A percentile compares a stretch with the other conserved stretches of the same genome.
These are phyloP conservation scores for Stachybotrys chlorohalonatus DNA, from an alignment of 2,329 filamentous ascomycete genomes.

Conservation along the genomic window DNA sequence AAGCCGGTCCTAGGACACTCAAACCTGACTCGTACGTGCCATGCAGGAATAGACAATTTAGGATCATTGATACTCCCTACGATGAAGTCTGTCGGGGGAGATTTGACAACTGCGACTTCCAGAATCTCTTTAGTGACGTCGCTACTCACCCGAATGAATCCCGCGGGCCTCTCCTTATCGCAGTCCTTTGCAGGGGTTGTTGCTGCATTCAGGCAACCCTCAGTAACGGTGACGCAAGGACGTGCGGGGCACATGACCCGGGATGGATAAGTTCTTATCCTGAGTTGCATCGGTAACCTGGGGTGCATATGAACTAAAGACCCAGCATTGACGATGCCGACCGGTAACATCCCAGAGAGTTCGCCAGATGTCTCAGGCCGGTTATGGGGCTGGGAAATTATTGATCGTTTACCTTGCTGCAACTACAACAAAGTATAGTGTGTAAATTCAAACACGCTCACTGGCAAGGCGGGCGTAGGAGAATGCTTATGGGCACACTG, in stretches of 20 bases:
- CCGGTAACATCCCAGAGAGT: not conserved
- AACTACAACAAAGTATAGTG: not conserved
- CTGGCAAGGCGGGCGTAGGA: not conserved
- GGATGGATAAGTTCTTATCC: not conserved
- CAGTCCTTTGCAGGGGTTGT: not conserved
- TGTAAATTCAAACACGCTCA: too few species aligned
- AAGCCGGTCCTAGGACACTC: too few species aligned
- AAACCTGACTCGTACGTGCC: too few species aligned
- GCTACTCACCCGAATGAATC: too few species aligned
- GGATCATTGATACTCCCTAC: too few species aligned
- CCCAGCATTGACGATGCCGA: not conserved
- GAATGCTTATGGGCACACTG: not conserved
- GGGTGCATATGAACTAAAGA: not conserved
- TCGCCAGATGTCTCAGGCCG: not conserved
- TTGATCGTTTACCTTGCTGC: too few species aligned
- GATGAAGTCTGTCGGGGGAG: too few species aligned
- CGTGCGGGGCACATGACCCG: not conserved
- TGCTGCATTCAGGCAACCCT: not conserved
- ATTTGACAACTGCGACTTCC: too few species aligned
- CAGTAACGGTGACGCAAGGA: not conserved
- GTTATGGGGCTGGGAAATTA: too few species aligned
- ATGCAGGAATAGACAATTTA: too few species aligned
- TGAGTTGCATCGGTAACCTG: not conserved
- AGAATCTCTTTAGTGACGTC: too few species aligned
- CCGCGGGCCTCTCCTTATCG: not conserved